Conservation (phyloP, 2,329 filamentous ascomycete genomes). For the Aspergillus uvarum region DNA sequence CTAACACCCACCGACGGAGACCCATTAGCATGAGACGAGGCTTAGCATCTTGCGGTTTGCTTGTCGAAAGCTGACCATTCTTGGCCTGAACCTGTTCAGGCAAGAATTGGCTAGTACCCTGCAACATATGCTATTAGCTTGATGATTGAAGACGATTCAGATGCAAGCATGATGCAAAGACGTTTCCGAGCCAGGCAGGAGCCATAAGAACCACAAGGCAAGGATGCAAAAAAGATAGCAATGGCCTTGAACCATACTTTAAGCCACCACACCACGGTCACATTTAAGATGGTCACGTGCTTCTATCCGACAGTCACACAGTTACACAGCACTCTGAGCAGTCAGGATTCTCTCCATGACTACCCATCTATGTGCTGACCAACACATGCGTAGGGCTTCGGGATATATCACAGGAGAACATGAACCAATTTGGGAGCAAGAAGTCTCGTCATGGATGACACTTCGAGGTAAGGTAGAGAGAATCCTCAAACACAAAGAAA, state of each 20-base stretch:
- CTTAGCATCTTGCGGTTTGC: constrained; percentile 61
- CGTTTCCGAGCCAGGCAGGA: background rate
- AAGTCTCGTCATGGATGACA: background rate
- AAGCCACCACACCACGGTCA: no score
- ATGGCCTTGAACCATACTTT: background rate
- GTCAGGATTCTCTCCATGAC: no score
- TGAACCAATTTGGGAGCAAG: background rate
- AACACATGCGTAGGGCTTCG: no score
- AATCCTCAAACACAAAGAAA: no score
- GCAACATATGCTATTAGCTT: constrained; percentile 27
- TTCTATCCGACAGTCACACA: no score
- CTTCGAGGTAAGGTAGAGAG: background rate
- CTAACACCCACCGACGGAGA: constrained; percentile 70
- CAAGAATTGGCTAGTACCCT: constrained; percentile 30
- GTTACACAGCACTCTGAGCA: no score
- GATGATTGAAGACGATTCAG: background rate
- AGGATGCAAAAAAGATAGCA: background rate
- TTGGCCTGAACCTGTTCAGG: constrained; percentile 26
- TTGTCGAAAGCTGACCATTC: constrained; percentile 29
- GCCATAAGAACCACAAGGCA: background rate
- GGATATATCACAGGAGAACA: background rate
- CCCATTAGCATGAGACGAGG: constrained; percentile 92
- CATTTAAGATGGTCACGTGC: no score
- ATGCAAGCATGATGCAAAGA: background rate
- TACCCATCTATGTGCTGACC: no score